Evolutionary conservation across 2,329 filamentous ascomycete species (phyloP).

Genomic region (Kalmusia sp.): DNA sequence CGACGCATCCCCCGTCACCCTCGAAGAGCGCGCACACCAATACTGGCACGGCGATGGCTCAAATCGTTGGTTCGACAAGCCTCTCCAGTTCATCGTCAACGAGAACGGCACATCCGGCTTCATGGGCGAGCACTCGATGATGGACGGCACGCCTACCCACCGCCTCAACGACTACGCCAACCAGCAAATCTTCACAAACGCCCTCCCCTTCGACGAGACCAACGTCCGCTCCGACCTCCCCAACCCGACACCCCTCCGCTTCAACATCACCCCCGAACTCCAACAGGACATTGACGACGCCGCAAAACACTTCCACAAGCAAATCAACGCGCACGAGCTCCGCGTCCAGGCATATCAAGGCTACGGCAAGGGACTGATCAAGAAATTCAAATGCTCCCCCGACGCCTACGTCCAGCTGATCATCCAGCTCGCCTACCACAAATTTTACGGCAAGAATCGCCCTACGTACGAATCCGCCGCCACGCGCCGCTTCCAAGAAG

Average conservation of each 20-base stretch:
- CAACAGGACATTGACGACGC: slow-evolving; percentile 81
- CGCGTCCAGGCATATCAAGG: slow-evolving; percentile 94
- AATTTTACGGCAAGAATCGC: slow-evolving; percentile 98
- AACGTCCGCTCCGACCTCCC: slow-evolving; percentile 81
- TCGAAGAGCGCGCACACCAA: slow-evolving; percentile 92
- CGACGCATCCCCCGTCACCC: slow-evolving; percentile 86
- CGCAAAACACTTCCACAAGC: slow-evolving; percentile 75
- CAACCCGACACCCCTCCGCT: slow-evolving; percentile 78
- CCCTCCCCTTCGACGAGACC: slow-evolving; percentile 85
- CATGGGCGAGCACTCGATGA: slow-evolving; percentile 99
- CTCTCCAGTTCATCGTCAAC: slow-evolving; percentile 95
- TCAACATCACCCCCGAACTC: slow-evolving; percentile 77
- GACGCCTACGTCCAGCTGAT: slow-evolving; percentile 99
- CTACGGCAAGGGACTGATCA: slow-evolving; percentile 98
- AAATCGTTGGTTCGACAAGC: slow-evolving; percentile 99
- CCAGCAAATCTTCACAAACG: slow-evolving; percentile 90
- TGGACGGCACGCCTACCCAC: slow-evolving; percentile 98
- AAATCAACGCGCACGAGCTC: slow-evolving; percentile 89
- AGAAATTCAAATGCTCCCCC: slow-evolving; percentile 98
- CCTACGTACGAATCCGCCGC: slow-evolving; percentile 98
- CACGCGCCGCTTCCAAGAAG: slow-evolving; percentile 93
- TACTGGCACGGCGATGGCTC: slow-evolving; percentile 98
- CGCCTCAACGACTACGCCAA: slow-evolving; percentile 95
- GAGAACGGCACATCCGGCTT: slow-evolving; percentile 98
- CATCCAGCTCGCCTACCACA: slow-evolving; percentile 97